phyloP scores from a whole-genome alignment of 225 moss, liverwort and hornwort species.

The Anthoceros angustus region DNA sequence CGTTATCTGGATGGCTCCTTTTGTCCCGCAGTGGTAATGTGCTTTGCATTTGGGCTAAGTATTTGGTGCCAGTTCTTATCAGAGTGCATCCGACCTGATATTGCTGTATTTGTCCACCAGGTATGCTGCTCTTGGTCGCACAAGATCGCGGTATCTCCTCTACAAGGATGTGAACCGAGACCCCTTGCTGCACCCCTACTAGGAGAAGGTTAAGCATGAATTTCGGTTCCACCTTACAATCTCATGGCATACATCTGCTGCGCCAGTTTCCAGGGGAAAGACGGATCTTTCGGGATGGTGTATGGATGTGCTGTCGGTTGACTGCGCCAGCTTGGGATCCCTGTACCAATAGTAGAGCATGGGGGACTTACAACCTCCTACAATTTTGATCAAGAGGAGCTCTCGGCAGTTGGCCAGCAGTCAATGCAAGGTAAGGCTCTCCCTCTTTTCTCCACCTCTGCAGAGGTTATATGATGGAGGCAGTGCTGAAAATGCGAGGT shows the following conservation, averaged over 20 bases:
- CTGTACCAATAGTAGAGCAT: not conserved
- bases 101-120: slow-evolving; percentile 20
- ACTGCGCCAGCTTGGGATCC: not conserved
- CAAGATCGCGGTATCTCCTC: slow-evolving; percentile 69
- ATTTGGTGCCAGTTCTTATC: not conserved
- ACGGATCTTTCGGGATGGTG: not conserved
- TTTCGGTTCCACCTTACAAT: not conserved
- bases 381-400: slow-evolving; percentile 1
- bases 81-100: not conserved
- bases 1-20: slow-evolving; percentile 98
- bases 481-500: no score
- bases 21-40: slow-evolving; percentile 78
- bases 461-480: no score
- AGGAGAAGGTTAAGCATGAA: not conserved
- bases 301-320: not conserved
- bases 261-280: not conserved
- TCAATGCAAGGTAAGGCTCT: no score
- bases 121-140: slow-evolving; percentile 83
- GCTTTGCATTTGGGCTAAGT: slow-evolving; percentile 6
- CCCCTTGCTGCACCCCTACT: slow-evolving; percentile 57
- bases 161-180: slow-evolving; percentile 88
- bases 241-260: no score
- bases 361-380: not conserved
- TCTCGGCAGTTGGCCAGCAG: not conserved
- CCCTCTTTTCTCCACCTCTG: no score